These are phyloP conservation scores for Phytopythium montanum DNA, from an alignment of 352 stramenopile species.

Conservation along the genomic window DNA sequence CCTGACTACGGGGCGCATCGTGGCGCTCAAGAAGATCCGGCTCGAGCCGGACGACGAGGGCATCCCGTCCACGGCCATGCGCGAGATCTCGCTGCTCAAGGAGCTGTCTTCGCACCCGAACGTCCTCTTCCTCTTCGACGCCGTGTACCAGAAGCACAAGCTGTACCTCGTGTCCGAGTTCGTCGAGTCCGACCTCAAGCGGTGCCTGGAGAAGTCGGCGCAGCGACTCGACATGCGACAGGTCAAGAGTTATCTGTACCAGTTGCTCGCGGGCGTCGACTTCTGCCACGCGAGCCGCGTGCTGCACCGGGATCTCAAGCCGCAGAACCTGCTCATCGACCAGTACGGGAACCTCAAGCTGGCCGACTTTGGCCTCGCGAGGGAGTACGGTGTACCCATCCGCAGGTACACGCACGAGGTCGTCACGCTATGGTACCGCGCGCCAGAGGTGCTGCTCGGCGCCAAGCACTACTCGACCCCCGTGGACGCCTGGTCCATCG, in stretches of 20 bases:
- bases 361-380: constrained; percentile 91
- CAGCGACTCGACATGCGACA: constrained; percentile 80
- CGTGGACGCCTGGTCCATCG: constrained; percentile 92
- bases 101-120: constrained; percentile 94
- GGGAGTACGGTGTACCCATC: constrained; percentile 85
- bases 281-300: constrained; percentile 96
- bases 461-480: constrained; percentile 92
- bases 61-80: constrained; percentile 97
- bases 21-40: constrained; percentile 94
- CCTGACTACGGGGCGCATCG: constrained; percentile 84
- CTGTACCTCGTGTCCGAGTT: constrained; percentile 88
- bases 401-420: constrained; percentile 93
- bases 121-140: constrained; percentile 87
- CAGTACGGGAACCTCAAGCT: constrained; percentile 88
- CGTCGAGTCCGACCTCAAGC: constrained; percentile 86
- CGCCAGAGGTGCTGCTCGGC: constrained; percentile 93
- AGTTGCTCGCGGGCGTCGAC: constrained; percentile 80
- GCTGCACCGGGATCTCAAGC: constrained; percentile 97
- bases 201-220: constrained; percentile 91
- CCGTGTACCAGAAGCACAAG: constrained; percentile 85
- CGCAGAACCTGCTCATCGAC: constrained; percentile 94
- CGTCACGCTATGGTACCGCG: constrained; percentile 95
- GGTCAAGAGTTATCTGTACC: constrained; percentile 85
- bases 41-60: constrained; percentile 94
- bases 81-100: constrained; percentile 96